phyloP scores from a whole-genome alignment of 1,139 yeast species.

The Yamadazyma trypodendri region DNA sequence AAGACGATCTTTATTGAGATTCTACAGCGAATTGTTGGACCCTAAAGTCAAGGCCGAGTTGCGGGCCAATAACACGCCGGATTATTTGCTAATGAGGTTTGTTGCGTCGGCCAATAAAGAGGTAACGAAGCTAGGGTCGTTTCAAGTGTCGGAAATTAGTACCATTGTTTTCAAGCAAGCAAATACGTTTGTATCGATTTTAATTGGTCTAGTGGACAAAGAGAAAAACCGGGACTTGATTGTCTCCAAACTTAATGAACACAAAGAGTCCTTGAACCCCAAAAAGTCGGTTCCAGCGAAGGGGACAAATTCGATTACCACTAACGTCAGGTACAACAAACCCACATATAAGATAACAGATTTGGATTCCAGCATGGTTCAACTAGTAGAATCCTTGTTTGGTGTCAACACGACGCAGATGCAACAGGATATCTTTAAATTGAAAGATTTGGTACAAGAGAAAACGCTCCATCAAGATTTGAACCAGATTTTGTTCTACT shows the following conservation, averaged over 20 bases:
- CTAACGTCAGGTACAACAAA: slow-evolving; percentile 25
- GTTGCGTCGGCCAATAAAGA: slow-evolving; percentile 66
- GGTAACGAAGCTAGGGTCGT: slow-evolving; percentile 47
- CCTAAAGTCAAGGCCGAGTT: slow-evolving; percentile 44
- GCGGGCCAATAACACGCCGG: slow-evolving; percentile 48
- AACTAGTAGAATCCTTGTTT: slow-evolving; percentile 41
- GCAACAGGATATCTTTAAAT: slow-evolving; percentile 49
- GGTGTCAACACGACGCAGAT: slow-evolving; percentile 36
- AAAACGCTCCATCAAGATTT: slow-evolving; percentile 46
- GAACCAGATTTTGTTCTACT: slow-evolving; percentile 35
- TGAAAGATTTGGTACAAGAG: slow-evolving; percentile 44
- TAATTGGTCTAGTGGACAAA: slow-evolving; percentile 47
- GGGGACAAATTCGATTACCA: too few relatives aligned
- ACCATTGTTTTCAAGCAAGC: slow-evolving; percentile 55
- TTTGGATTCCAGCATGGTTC: slow-evolving; percentile 42
- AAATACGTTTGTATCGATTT: slow-evolving; percentile 53
- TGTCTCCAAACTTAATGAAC: slow-evolving; percentile 43
- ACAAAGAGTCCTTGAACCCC: slow-evolving; percentile 40
- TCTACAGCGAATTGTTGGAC: slow-evolving; percentile 61
- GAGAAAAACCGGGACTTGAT: slow-evolving; percentile 44
- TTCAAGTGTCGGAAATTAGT: slow-evolving; percentile 42
- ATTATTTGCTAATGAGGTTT: slow-evolving; percentile 65
- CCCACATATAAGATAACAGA: slow-evolving; percentile 53
- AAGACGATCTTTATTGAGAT: slow-evolving; percentile 50
- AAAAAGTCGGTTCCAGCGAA: slow-evolving; percentile 7